These are phyloP conservation scores for Wickerhamia fluorescens DNA, from an alignment of 805 yeast species.

Conservation along the genomic window DNA sequence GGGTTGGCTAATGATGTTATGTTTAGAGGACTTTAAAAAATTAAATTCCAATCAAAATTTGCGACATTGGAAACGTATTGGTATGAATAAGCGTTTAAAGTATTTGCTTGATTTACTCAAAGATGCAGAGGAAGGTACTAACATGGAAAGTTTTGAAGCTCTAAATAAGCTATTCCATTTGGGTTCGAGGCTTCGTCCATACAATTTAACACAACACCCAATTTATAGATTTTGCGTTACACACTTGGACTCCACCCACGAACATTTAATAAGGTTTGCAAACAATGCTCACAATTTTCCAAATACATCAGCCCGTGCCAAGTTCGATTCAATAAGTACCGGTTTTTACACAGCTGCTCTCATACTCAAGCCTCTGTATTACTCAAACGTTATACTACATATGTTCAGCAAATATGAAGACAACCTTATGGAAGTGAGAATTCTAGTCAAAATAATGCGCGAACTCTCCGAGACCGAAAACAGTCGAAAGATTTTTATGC, in stretches of 20 bases:
- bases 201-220: constrained; percentile 15
- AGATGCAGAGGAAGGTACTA: constrained; percentile 20
- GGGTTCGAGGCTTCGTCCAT: constrained; percentile 23
- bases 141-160: constrained; percentile 28
- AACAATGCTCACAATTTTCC: constrained; percentile 4
- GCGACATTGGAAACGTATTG: background rate
- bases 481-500: constrained; percentile 13
- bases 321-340: constrained; percentile 17
- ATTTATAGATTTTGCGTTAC: constrained; percentile 21
- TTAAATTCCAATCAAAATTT: constrained; percentile 12
- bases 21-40: constrained; percentile 30
- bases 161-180: constrained; percentile 29
- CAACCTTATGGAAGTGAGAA: constrained; percentile 17
- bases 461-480: constrained; percentile 22
- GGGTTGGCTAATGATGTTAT: constrained; percentile 27
- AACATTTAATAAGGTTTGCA: constrained; percentile 12
- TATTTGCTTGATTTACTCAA: constrained; percentile 21
- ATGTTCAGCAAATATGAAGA: constrained; percentile 16
- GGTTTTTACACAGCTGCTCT: constrained; percentile 31
- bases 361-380: constrained; percentile 25
- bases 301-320: constrained; percentile 7
- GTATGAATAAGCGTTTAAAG: constrained; percentile 29
- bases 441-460: constrained; percentile 23
- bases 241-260: constrained; percentile 27
- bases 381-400: constrained; percentile 16